Base-by-base conservation (phyloP, 2,329 filamentous ascomycete genomes). In the Pseudocercospora musae region DNA sequence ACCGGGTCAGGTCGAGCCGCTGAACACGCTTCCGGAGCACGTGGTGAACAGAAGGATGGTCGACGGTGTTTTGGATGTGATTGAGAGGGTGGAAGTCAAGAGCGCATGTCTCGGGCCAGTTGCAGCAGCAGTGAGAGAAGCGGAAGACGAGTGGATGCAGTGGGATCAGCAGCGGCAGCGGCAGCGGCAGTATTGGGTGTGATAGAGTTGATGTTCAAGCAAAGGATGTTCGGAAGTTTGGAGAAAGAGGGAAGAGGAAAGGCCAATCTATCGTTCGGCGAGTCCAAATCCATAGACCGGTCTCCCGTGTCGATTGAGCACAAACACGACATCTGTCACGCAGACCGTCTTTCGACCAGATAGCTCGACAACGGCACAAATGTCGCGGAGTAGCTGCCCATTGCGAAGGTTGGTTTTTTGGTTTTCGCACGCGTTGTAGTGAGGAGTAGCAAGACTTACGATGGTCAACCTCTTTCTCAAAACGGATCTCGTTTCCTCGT, bases 281-380 rank as follows among this genome's bases (percentile, higher is more conserved):
- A 59, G 53, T 7, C 61, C 63, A 54, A 66, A 66, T 0, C 63
- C 64, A 31, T 69, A 68, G 25, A 67, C 63, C 10, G 65, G 62
- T 13, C 11, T 59, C 2, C 65, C 63, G 4, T 61, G 42, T 3
- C 65, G 50, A 15, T 67, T 67, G 29, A 68, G 48, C 15, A 82
- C 82, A 71, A 84, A 85, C 71, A 86, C 83, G 64, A 86, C 88
- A 66, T 91, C 88, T 0, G 78, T 74, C 0, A 85, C 78, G 0
- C 85, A 89, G 0, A 90, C 79, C 0, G 88, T 91, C 74, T 89
- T 89, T 7, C 65, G 54, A 1, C 62, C 65, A 13, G 53, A 61
- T 25, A 52, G 48, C 40, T 69, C 66, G 0, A 71, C 66, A 2
- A 74, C 59, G 0, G 69, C 70, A 37, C 62, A 64, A 42, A 68